Evolutionary conservation across 2,329 filamentous ascomycete genomes (phyloP).

Genomic region (Neopestalotiopsis clavispora): DNA sequence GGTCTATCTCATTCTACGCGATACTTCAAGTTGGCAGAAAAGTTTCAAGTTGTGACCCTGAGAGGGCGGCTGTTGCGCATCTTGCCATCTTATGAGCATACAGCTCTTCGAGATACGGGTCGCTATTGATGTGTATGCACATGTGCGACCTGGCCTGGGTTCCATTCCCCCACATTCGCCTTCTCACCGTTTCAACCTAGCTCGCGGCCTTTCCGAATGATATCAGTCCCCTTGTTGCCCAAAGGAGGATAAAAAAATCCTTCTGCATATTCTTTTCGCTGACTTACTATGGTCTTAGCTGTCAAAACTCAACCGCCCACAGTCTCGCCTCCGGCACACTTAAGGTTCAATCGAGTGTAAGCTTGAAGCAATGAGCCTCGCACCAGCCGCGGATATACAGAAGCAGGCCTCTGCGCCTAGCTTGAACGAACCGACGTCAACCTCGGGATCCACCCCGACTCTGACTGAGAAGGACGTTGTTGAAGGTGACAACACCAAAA

Average conservation of each 20-base stretch:
- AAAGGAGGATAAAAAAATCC: background rate
- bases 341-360: conserved; percentile 13
- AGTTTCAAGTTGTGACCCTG: background rate
- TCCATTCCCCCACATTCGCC: conserved; percentile 15
- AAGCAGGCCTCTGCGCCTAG: conserved; percentile 31
- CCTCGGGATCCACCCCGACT: conserved; percentile 39
- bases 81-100: background rate
- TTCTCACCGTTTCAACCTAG: conserved; percentile 10
- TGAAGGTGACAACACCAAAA: conserved; percentile 42
- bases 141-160: background rate
- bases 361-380: conserved; percentile 33
- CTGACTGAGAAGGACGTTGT: conserved; percentile 32
- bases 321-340: background rate
- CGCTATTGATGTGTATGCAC: background rate
- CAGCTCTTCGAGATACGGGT: background rate
- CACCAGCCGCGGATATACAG: conserved; percentile 36
- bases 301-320: conserved; percentile 7
- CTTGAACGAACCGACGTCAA: conserved; percentile 26
- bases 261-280: background rate
- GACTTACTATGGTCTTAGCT: conserved; percentile 3
- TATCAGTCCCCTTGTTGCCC: background rate
- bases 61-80: background rate
- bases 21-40: background rate
- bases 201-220: background rate
- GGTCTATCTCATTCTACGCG: background rate